phyloP scores from a whole-genome alignment of 495 filamentous ascomycete species.

The Neurospora tetrasperma region DNA sequence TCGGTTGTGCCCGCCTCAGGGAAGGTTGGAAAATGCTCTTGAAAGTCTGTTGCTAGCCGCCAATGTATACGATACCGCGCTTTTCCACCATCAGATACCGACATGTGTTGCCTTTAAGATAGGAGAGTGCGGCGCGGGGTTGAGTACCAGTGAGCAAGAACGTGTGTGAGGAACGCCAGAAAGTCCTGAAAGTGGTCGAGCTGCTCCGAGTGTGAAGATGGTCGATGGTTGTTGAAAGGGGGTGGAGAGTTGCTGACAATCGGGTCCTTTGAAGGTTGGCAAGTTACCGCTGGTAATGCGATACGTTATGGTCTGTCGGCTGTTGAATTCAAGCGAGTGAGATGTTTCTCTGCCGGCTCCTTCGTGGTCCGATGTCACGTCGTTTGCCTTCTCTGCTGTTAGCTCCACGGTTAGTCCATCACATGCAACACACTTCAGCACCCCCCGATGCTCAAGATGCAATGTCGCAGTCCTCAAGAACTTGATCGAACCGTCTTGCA shows the following conservation, averaged over 20 bases:
- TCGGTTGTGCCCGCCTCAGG: not conserved
- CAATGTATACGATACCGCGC: not conserved
- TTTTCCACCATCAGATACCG: not conserved
- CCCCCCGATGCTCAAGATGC: not conserved
- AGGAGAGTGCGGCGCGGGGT: not conserved
- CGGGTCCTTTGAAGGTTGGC: not conserved
- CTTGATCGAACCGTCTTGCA: not conserved
- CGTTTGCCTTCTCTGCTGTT: not conserved
- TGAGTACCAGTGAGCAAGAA: not conserved
- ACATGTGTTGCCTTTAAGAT: not conserved
- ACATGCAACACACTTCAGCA: not conserved
- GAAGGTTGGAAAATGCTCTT: not conserved
- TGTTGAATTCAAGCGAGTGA: not conserved
- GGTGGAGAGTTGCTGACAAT: not conserved
- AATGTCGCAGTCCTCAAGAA: not conserved
- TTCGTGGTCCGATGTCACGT: not conserved
- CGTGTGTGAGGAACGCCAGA: not conserved
- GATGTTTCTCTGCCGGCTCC: not conserved
- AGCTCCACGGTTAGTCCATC: not conserved
- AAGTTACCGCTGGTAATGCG: not conserved
- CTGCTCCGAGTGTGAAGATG: not conserved
- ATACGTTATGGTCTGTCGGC: not conserved
- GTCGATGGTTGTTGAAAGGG: not conserved
- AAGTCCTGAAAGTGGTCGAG: not conserved
- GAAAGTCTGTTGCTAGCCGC: not conserved